Percentiles rank a stretch among this genome's conserved stretches.
phyloP scores from a whole-genome alignment of 148 eudicot species.

The Pouteria glomerata region DNA sequence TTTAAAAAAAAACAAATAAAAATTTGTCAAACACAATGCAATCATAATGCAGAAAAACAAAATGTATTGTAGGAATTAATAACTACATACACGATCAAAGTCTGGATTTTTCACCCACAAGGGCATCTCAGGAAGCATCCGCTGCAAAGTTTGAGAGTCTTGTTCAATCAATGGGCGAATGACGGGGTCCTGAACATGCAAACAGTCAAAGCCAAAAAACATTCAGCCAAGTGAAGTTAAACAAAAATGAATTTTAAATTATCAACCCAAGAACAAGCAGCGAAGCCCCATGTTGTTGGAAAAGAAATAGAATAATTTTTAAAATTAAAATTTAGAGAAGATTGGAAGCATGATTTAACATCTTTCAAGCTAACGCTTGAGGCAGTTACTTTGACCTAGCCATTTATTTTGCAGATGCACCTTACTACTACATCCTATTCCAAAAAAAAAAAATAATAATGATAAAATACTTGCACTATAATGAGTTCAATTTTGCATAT shows the following conservation, averaged over 20 bases:
- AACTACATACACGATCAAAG: conserved; percentile 66
- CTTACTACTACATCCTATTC: too few species aligned
- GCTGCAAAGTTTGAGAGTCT: conserved; percentile 53
- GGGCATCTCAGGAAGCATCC: conserved; percentile 73
- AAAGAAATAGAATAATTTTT: not conserved
- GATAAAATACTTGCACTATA: too few species aligned
- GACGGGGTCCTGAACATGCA: conserved; percentile 52
- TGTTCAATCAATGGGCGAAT: conserved; percentile 64
- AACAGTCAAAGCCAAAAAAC: not conserved
- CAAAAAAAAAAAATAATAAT: too few species aligned
- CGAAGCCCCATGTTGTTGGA: not conserved
- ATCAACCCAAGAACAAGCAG: not conserved
- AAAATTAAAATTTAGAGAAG: not conserved
- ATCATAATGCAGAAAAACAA: conserved; percentile 10
- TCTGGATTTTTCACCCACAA: conserved; percentile 85
- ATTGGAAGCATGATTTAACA: not conserved
- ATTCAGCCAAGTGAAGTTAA: not conserved
- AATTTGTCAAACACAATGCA: conserved; percentile 10
- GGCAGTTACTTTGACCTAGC: too few species aligned
- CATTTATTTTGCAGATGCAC: too few species aligned
- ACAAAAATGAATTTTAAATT: not conserved
- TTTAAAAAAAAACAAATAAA: conserved; percentile 16
- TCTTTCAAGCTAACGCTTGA: too few species aligned
- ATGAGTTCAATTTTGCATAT: too few species aligned
- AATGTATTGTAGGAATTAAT: not conserved